Conservation (phyloP, 164 flowering plant genomes). For the Berberis thunbergii region DNA sequence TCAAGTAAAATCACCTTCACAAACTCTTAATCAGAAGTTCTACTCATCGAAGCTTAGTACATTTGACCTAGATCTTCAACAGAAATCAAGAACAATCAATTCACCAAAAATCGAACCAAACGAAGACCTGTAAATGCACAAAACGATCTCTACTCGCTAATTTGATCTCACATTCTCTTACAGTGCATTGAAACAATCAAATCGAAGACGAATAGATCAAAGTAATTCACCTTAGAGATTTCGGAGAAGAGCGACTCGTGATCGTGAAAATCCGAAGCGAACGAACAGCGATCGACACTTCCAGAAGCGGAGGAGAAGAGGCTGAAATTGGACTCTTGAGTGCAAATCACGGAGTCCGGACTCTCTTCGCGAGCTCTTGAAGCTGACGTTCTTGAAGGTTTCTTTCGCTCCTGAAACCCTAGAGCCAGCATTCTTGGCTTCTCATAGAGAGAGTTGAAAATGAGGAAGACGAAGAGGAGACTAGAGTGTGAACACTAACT, state of each 20-base stretch:
- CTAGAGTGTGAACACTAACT: background rate
- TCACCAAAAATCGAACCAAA: too few relatives aligned
- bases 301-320: constrained; percentile 71
- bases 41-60: too few relatives aligned
- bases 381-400: constrained; percentile 13
- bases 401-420: constrained; percentile 25
- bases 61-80: too few relatives aligned
- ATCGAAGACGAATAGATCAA: background rate
- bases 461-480: background rate
- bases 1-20: too few relatives aligned
- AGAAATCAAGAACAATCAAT: too few relatives aligned
- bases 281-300: constrained; percentile 70
- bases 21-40: too few relatives aligned
- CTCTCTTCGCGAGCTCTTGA: constrained; percentile 41
- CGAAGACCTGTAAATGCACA: too few relatives aligned
- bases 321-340: constrained; percentile 54
- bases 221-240: constrained; percentile 28
- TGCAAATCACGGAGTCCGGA: constrained; percentile 65
- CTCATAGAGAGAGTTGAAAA: background rate
- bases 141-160: too few relatives aligned
- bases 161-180: too few relatives aligned
- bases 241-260: constrained; percentile 50
- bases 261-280: constrained; percentile 62
- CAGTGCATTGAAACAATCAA: too few relatives aligned
- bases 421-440: constrained; percentile 38